Evolutionary conservation across 768 basidiomycete genomes (phyloP).

Genomic region (Tulasnella sp.): DNA sequence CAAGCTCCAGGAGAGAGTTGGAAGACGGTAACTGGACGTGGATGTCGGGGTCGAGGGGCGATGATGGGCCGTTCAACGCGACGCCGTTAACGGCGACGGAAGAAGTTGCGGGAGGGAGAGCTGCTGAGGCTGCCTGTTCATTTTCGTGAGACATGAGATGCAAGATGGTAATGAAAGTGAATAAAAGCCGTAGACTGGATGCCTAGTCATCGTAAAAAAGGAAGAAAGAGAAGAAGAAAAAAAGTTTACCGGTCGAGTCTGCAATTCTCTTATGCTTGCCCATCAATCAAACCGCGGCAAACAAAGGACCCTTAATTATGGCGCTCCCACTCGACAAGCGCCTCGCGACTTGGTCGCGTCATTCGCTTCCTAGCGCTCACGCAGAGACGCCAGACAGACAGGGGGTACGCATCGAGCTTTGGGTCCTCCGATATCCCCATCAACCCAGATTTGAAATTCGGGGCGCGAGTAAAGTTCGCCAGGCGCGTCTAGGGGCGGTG

Average conservation of each 20-base stretch:
- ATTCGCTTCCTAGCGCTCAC: background rate
- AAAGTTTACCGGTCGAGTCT: background rate
- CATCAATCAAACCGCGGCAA: background rate
- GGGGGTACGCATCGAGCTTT: background rate
- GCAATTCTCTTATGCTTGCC: background rate
- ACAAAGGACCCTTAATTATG: background rate
- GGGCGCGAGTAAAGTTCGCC: background rate
- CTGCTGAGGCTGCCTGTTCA: background rate
- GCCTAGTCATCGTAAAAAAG: background rate
- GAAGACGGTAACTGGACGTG: background rate
- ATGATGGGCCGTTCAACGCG: background rate
- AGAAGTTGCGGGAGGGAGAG: background rate
- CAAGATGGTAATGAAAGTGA: background rate
- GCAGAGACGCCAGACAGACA: background rate
- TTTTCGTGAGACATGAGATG: constrained; percentile 3
- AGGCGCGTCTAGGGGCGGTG: background rate
- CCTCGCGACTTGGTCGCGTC: background rate
- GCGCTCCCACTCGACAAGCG: background rate
- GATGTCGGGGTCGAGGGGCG: background rate
- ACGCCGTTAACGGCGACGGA: background rate
- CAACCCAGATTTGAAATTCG: background rate
- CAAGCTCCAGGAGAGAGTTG: constrained; percentile 77
- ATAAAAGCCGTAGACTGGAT: background rate
- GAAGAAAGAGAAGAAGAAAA: background rate
- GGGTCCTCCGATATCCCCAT: background rate